phyloP scores from a whole-genome alignment of 371 early-diverging fungal genomes.

The Coemansia sp. region DNA sequence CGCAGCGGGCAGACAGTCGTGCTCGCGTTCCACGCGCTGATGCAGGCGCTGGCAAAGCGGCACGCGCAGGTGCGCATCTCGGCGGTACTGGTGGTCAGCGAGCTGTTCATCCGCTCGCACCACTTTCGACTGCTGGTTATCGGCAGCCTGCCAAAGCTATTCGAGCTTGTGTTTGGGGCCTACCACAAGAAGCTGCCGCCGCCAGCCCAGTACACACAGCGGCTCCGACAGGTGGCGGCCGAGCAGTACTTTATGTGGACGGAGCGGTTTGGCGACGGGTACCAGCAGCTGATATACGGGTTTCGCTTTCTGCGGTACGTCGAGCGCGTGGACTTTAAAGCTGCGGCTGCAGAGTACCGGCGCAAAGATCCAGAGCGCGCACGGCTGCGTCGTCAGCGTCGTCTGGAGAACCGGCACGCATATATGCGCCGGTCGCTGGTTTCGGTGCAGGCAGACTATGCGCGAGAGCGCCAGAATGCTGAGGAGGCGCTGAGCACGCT shows the following conservation, averaged over 20 bases:
- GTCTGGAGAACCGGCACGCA: constrained; percentile 18
- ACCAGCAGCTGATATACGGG: constrained; percentile 57
- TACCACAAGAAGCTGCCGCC: constrained; percentile 59
- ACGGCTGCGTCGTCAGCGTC: constrained; percentile 22
- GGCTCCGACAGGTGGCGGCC: constrained; percentile 56
- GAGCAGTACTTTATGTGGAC: constrained; percentile 61
- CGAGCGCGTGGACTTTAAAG: constrained; percentile 50
- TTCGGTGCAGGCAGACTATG: constrained; percentile 54
- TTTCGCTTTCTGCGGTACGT: constrained; percentile 57
- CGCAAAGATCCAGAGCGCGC: constrained; percentile 28
- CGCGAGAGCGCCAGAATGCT: constrained; percentile 50
- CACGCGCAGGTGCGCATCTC: constrained; percentile 74
- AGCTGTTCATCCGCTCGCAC: constrained; percentile 68
- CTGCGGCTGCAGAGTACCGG: constrained; percentile 42
- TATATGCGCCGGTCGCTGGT: constrained; percentile 22
- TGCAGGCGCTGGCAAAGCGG: constrained; percentile 58
- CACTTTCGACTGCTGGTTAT: constrained; percentile 58
- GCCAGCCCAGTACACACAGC: constrained; percentile 56
- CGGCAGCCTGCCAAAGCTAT: constrained; percentile 57
- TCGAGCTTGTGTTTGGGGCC: constrained; percentile 61
- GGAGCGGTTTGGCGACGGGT: constrained; percentile 57
- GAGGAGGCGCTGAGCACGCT: constrained; percentile 35
- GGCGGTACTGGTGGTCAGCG: constrained; percentile 60
- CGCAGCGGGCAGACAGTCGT: constrained; percentile 49
- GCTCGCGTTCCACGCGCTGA: constrained; percentile 52